These are phyloP conservation scores for Chrysosporium keratinophilum DNA, from an alignment of 2,329 filamentous ascomycete species.

Conservation along the genomic window DNA sequence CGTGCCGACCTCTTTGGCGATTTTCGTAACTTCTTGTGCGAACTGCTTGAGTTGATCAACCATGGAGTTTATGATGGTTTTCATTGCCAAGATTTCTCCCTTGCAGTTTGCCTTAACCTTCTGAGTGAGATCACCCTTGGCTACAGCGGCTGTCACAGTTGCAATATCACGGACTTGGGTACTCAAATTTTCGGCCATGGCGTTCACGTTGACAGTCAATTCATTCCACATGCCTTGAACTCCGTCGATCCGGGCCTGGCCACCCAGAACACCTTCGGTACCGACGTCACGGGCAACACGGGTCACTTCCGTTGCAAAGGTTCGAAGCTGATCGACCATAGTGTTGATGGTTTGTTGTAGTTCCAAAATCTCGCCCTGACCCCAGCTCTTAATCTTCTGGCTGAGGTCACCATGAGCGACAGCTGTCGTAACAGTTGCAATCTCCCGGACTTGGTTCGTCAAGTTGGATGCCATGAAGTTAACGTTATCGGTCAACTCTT, in stretches of 20 bases:
- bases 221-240: constrained; percentile 87
- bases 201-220: constrained; percentile 74
- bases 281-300: constrained; percentile 74
- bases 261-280: constrained; percentile 71
- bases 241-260: constrained; percentile 71
- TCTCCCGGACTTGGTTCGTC: constrained; percentile 75
- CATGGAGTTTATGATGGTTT: constrained; percentile 99
- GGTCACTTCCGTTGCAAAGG: constrained; percentile 74
- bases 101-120: constrained; percentile 89
- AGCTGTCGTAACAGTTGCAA: constrained; percentile 72
- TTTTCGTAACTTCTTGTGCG: constrained; percentile 90
- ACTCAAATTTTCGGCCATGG: constrained; percentile 78
- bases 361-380: constrained; percentile 70
- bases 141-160: constrained; percentile 58
- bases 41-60: constrained; percentile 96
- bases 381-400: constrained; percentile 72
- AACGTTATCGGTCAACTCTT: constrained; percentile 84
- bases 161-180: constrained; percentile 94
- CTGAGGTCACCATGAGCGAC: constrained; percentile 74
- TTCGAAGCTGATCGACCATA: constrained; percentile 77
- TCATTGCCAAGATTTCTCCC: constrained; percentile 87
- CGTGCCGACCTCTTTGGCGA: constrained; percentile 91
- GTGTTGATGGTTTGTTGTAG: constrained; percentile 80
- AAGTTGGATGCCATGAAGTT: constrained; percentile 78
- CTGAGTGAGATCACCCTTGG: constrained; percentile 82